phyloP scores from a whole-genome alignment of 768 basidiomycete genomes.

The Agrocybe pediades region DNA sequence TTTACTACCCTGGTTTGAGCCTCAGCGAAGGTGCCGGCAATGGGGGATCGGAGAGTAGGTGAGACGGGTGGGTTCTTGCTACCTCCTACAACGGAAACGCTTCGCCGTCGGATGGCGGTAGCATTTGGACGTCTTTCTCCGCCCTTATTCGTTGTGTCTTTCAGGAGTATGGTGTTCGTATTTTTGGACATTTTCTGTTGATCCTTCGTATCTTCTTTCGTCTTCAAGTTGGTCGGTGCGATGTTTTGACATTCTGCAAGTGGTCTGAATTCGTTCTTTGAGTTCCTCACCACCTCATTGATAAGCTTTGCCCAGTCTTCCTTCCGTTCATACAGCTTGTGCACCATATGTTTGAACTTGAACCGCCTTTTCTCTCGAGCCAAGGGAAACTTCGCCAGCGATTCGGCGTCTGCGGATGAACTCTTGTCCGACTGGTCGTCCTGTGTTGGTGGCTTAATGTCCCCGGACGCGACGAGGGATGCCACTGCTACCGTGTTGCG shows the following conservation, averaged over 20 bases:
- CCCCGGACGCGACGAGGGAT: slow-evolving; percentile 12
- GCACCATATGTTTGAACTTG: slow-evolving; percentile 69
- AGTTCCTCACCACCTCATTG: slow-evolving; percentile 51
- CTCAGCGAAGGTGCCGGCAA: slow-evolving; percentile 1
- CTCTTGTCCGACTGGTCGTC: slow-evolving; percentile 17
- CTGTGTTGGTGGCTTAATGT: slow-evolving; percentile 1
- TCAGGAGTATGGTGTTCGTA: slow-evolving; percentile 27
- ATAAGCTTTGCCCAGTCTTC: slow-evolving; percentile 63
- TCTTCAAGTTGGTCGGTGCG: slow-evolving; percentile 6
- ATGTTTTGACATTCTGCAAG: slow-evolving; percentile 38
- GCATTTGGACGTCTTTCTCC: slow-evolving; percentile 18
- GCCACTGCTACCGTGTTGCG: slow-evolving; percentile 31
- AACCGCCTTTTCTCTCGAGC: slow-evolving; percentile 43
- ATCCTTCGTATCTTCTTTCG: slow-evolving; percentile 17
- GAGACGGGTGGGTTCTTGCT: slow-evolving; percentile 1
- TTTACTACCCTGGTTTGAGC: slow-evolving; percentile 43
- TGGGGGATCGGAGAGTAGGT: slow-evolving; percentile 3
- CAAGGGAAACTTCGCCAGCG: slow-evolving; percentile 43
- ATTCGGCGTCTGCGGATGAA: slow-evolving; percentile 24
- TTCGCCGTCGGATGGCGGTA: slow-evolving; percentile 28
- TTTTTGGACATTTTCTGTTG: slow-evolving; percentile 5
- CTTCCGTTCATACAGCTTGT: slow-evolving; percentile 62
- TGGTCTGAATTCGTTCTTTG: slow-evolving; percentile 58
- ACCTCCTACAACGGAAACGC: slow-evolving; percentile 28
- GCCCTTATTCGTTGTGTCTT: slow-evolving; percentile 18